These are phyloP conservation scores for Rubia yunnanensis DNA, from an alignment of 257 asterid species.

Conservation along the genomic window DNA sequence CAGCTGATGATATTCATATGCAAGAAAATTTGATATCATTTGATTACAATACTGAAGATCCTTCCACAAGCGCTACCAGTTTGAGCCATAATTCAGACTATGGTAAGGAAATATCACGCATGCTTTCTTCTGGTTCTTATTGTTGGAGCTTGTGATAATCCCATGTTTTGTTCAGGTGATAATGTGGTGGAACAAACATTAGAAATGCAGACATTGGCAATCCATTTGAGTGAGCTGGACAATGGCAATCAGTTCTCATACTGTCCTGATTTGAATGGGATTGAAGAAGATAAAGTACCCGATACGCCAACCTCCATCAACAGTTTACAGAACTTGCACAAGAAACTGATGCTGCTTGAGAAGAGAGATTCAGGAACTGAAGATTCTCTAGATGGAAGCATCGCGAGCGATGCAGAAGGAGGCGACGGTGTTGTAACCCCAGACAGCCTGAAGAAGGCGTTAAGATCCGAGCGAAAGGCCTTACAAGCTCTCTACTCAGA, in stretches of 20 bases:
- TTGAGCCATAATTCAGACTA: constrained; percentile 19
- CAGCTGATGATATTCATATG: constrained; percentile 47
- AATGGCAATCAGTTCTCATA: constrained; percentile 18
- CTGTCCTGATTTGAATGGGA: constrained; percentile 34
- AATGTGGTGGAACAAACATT: constrained; percentile 31
- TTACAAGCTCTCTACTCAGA: constrained; percentile 62
- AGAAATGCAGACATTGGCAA: constrained; percentile 30
- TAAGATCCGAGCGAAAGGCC: constrained; percentile 66
- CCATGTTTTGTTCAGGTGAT: constrained; percentile 31
- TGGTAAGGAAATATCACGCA: constrained; percentile 28
- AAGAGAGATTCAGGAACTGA: constrained; percentile 64
- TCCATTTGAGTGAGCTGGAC: constrained; percentile 27
- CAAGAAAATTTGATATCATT: constrained; percentile 24
- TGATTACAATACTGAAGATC: constrained; percentile 30
- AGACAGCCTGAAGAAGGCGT: constrained; percentile 54
- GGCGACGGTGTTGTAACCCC: constrained; percentile 48
- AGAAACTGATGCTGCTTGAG: constrained; percentile 52
- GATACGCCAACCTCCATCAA: constrained; percentile 75
- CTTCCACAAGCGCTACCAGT: constrained; percentile 28
- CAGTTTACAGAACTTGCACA: constrained; percentile 46
- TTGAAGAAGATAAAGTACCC: constrained; percentile 68
- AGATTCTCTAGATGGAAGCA: constrained; percentile 84
- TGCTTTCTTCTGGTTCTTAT: background rate
- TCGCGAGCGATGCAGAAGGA: constrained; percentile 67
- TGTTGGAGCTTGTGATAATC: background rate